A percentile compares a stretch with the other conserved stretches of the same genome.
These are phyloP conservation scores for Phascolomyces articulosus DNA, from an alignment of 371 early-diverging fungal species.

Conservation along the genomic window DNA sequence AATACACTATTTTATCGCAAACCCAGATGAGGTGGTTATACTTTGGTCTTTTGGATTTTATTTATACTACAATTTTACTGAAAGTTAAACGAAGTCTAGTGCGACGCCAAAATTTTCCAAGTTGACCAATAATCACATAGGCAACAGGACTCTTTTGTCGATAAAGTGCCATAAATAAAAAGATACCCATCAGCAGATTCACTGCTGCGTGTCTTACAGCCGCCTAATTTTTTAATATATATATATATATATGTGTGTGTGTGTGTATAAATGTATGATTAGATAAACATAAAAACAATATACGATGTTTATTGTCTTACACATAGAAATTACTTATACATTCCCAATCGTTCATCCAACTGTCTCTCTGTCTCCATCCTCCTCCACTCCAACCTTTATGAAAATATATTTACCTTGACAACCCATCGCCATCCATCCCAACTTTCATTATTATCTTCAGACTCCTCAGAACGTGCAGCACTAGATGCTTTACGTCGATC, in stretches of 20 bases:
- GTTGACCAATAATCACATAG: constrained; percentile 28
- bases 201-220: constrained; percentile 45
- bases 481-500: background rate
- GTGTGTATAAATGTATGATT: too few relatives aligned
- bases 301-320: too few relatives aligned
- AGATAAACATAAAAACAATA: too few relatives aligned
- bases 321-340: too few relatives aligned
- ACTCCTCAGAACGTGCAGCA: background rate
- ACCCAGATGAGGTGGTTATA: too few relatives aligned
- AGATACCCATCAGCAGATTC: constrained; percentile 35
- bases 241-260: too few relatives aligned
- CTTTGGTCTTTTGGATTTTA: too few relatives aligned
- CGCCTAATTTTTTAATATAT: too few relatives aligned
- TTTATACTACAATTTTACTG: constrained; percentile 20
- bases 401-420: constrained; percentile 29
- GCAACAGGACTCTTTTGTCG: constrained; percentile 40
- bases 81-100: constrained; percentile 7
- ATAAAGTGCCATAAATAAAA: constrained; percentile 38
- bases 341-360: too few relatives aligned
- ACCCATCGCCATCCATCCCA: constrained; percentile 50
- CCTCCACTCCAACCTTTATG: background rate
- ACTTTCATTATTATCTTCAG: constrained; percentile 10
- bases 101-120: constrained; percentile 22
- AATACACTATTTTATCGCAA: too few relatives aligned
- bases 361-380: background rate